These are phyloP conservation scores for Gnaphalium uliginosum DNA, from an alignment of 129 eudicot genomes.

Conservation along the genomic window DNA sequence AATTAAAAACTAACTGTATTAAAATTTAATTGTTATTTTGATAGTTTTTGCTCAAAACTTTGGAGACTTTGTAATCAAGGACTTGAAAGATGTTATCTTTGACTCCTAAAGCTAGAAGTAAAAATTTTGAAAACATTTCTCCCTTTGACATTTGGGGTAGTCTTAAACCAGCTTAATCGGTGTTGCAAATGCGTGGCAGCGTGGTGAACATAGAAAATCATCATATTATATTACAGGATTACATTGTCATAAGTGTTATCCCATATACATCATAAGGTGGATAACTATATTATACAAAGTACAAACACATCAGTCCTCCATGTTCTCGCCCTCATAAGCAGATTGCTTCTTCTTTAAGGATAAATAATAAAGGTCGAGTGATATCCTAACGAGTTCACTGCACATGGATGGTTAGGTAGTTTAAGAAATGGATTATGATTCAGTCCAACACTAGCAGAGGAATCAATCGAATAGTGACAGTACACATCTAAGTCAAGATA, in stretches of 20 bases:
- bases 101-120: constrained; percentile 12
- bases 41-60: constrained; percentile 2
- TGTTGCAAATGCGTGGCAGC: not conserved
- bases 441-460: not conserved
- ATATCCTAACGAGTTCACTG: not conserved
- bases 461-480: not conserved
- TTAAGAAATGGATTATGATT: not conserved
- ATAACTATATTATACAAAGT: not conserved
- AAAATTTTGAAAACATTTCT: too few relatives aligned
- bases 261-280: not conserved
- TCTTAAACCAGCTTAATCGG: not conserved
- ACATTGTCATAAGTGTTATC: not conserved
- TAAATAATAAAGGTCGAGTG: not conserved
- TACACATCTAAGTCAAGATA: not conserved
- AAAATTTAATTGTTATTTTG: not conserved
- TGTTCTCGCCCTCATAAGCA: not conserved
- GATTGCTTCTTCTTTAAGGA: not conserved
- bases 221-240: not conserved
- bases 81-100: constrained; percentile 3
- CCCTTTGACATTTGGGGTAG: not conserved
- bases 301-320: not conserved
- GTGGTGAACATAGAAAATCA: not conserved
- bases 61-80: not conserved
- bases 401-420: not conserved
- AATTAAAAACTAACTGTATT: not conserved